Evolutionary conservation across 2,329 filamentous ascomycete species (phyloP), one percentile per base, ranked within the genome.

Genomic region (Paecilomyces dactylethromorphus): DNA sequence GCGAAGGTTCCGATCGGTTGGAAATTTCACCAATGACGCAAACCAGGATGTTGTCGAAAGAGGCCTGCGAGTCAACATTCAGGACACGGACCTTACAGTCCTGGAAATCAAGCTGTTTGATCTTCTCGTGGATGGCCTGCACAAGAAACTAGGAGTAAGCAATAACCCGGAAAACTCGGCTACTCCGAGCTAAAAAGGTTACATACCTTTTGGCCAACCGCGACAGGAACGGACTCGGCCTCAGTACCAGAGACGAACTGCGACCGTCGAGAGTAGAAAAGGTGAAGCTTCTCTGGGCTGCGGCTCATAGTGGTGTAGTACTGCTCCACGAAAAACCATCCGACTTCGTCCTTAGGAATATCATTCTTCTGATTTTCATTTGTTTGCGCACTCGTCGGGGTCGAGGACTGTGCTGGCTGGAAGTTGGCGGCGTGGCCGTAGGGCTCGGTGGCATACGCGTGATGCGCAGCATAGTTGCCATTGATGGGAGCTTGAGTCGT

Each of bases 311-410:
- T 99, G 68, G 91, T 97, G 80, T 99, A 99, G 83, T 97, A 99
- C 78, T 96, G 92, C 84, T 97, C 92, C 60, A 99, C 94, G 68
- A 99, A 99, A 81, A 93, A 97, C 94, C 94, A 99, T 77, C 92
- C 94, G 66, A 99, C 92, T 80, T 97, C 91, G 75, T 96, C 92
- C 81, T 96, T 97, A 68, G 80, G 81, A 63, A 85, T 83, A 60
- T 73, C 73, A 64, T 69, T 72, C 66, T 77, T 77, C 63, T 71
- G 65, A n/a, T n/a, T 45, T 55, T 77, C 74, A 58, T 65, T 69
- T 56, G 67, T 65, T 32, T 74, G 69, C 55, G 69, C 70, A 62
- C 75, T 75, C 45, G 72, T 70, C 26, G 74, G 71, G 33, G 74
- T 75, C 33, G 74, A 72, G 51, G 73, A 71, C 64, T 74, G 74